Percentiles rank a stretch among this genome's conserved stretches.
These are phyloP conservation scores for Beauveria pseudobassiana DNA, from an alignment of 2,329 filamentous ascomycete species.

Conservation along the genomic window DNA sequence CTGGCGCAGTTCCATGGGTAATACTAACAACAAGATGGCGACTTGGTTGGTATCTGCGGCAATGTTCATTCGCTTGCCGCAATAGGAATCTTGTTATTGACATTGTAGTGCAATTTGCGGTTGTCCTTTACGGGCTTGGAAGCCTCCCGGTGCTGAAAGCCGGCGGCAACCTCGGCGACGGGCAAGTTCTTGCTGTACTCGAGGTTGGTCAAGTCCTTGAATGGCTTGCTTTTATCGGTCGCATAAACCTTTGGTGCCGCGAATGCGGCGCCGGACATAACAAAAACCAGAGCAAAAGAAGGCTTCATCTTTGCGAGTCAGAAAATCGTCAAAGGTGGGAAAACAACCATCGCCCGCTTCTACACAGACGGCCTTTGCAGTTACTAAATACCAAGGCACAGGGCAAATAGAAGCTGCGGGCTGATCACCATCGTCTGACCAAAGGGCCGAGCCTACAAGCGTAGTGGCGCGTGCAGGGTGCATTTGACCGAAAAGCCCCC, in stretches of 20 bases:
- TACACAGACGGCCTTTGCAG: not conserved
- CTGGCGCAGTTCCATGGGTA: not conserved
- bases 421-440: not conserved
- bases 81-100: not conserved
- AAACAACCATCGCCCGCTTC: not conserved
- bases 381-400: not conserved
- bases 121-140: not conserved
- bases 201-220: conserved; percentile 4
- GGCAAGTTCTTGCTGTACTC: not conserved
- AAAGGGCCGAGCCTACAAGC: not conserved
- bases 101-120: conserved; percentile 1
- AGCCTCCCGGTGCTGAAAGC: not conserved
- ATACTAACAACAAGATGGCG: not conserved
- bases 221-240: not conserved
- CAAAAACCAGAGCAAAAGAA: not conserved
- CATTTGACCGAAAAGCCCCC: conserved; percentile 5
- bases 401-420: not conserved
- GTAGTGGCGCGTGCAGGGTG: conserved; percentile 1
- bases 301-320: not conserved
- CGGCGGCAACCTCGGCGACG: not conserved
- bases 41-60: not conserved
- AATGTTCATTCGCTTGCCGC: not conserved
- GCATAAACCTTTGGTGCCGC: not conserved
- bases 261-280: not conserved
- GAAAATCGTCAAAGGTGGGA: not conserved